A percentile compares a stretch with the other conserved stretches of the same genome.
These are phyloP conservation scores for Alternaria sp. DNA, from an alignment of 2,329 filamentous ascomycete species.

Conservation along the genomic window DNA sequence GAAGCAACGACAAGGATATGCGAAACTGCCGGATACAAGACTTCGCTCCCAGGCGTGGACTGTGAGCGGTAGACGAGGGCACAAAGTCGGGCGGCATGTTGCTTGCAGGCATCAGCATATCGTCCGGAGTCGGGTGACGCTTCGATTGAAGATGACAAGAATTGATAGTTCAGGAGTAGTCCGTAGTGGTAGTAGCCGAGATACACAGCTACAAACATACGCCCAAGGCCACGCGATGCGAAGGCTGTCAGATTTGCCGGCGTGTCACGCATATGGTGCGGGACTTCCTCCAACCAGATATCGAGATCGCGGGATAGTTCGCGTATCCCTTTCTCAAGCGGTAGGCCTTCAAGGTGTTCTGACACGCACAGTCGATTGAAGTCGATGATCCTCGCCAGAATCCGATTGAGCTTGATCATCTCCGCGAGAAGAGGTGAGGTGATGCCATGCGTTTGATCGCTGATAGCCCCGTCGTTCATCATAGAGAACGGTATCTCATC, in stretches of 20 bases:
- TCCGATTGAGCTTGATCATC: slow-evolving; percentile 33
- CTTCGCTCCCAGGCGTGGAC: slow-evolving; percentile 25
- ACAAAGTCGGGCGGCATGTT: slow-evolving; percentile 30
- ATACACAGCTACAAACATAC: slow-evolving; percentile 32
- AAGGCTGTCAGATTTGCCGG: slow-evolving; percentile 30
- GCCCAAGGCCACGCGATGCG: slow-evolving; percentile 26
- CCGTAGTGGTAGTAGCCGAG: slow-evolving; percentile 34
- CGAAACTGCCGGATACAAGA: slow-evolving; percentile 30
- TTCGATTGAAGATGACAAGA: slow-evolving; percentile 22
- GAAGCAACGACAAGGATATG: slow-evolving; percentile 34
- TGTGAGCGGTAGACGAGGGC: slow-evolving; percentile 30
- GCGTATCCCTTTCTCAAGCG: slow-evolving; percentile 22
- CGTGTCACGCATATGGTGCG: slow-evolving; percentile 32
- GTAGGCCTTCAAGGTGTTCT: slow-evolving; percentile 26
- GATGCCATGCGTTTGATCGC: slow-evolving; percentile 10
- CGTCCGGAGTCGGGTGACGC: slow-evolving; percentile 14
- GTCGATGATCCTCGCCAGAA: slow-evolving; percentile 29
- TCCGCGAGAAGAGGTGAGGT: slow-evolving; percentile 32
- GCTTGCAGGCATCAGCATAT: slow-evolving; percentile 31
- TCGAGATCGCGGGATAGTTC: slow-evolving; percentile 25
- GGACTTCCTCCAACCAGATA: slow-evolving; percentile 26
- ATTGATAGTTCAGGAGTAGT: slow-evolving; percentile 32
- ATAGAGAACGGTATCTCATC: slow-evolving; percentile 30
- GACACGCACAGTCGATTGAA: slow-evolving; percentile 31
- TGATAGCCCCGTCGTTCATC: slow-evolving; percentile 21